These are phyloP conservation scores for Candida nemodendra DNA, from an alignment of 805 yeast genomes.

Conservation along the genomic window DNA sequence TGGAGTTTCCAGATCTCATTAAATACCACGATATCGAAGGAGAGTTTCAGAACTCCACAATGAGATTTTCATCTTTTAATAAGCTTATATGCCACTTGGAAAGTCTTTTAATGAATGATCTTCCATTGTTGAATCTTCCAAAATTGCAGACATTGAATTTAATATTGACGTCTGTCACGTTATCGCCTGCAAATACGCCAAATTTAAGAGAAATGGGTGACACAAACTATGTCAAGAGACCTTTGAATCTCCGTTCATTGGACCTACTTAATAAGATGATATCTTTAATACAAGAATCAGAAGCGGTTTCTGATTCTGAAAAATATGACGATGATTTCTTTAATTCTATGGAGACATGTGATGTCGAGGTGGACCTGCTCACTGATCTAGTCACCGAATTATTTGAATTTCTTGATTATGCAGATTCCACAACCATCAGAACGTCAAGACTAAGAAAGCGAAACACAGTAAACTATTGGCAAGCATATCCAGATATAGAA, in stretches of 20 bases:
- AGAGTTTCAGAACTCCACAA: slow-evolving; percentile 14
- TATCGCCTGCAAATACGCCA: slow-evolving; percentile 29
- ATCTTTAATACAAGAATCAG: slow-evolving; percentile 2
- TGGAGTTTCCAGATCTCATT: not conserved
- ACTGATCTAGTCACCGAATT: slow-evolving; percentile 18
- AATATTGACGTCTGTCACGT: slow-evolving; percentile 37
- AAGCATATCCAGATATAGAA: not conserved
- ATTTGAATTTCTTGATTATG: slow-evolving; percentile 8
- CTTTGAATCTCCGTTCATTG: slow-evolving; percentile 34
- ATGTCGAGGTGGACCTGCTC: slow-evolving; percentile 6
- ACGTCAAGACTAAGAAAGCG: slow-evolving; percentile 14
- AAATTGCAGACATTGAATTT: slow-evolving; percentile 33
- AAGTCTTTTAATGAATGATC: slow-evolving; percentile 21
- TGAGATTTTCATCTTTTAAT: slow-evolving; percentile 31
- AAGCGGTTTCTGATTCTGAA: too few relatives aligned
- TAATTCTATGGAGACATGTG: slow-evolving; percentile 18
- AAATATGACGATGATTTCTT: slow-evolving; percentile 29
- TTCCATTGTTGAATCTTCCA: slow-evolving; percentile 31
- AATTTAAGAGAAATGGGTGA: slow-evolving; percentile 27
- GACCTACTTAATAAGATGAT: slow-evolving; percentile 26
- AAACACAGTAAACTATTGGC: slow-evolving; percentile 2
- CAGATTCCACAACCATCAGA: not conserved
- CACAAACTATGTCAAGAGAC: slow-evolving; percentile 23
- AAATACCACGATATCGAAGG: slow-evolving; percentile 6
- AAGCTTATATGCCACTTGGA: slow-evolving; percentile 37